A percentile compares a stretch with the other conserved stretches of the same genome.
phyloP scores from a whole-genome alignment of 108 stramenopile species.

The Aurantiochytrium sp. region DNA sequence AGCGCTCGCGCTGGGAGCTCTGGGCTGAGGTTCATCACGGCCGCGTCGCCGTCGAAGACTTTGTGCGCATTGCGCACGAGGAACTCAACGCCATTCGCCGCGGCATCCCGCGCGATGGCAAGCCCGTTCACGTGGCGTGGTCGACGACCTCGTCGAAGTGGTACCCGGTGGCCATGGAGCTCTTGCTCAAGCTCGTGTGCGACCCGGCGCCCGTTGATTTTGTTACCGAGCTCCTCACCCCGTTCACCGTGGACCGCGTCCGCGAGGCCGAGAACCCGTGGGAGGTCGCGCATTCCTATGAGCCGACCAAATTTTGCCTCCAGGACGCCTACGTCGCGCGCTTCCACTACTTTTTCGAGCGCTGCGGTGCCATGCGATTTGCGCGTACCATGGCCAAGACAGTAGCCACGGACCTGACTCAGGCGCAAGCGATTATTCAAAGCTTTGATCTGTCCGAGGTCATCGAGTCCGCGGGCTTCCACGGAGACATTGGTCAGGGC shows the following conservation, averaged over 20 bases:
- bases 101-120: not conserved
- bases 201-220: not conserved
- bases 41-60: not conserved
- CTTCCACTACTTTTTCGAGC: constrained; percentile 28
- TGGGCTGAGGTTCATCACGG: constrained; percentile 8
- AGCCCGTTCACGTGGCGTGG: not conserved
- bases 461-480: constrained; percentile 19
- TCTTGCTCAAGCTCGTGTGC: not conserved
- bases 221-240: not conserved
- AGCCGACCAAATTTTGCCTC: not conserved
- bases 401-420: not conserved
- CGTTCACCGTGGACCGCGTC: not conserved
- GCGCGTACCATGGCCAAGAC: not conserved
- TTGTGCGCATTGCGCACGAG: not conserved
- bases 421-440: not conserved
- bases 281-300: not conserved
- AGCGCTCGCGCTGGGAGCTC: constrained; percentile 23
- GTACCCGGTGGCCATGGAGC: not conserved
- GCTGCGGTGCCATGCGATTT: not conserved
- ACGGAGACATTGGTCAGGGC: constrained; percentile 15
- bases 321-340: constrained; percentile 2
- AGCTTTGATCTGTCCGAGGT: not conserved
- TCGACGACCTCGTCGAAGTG: not conserved
- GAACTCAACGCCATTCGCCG: constrained; percentile 5
- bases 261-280: not conserved